Base-by-base conservation (phyloP, 768 basidiomycete species). In the Macrolepiota fuliginosa region DNA sequence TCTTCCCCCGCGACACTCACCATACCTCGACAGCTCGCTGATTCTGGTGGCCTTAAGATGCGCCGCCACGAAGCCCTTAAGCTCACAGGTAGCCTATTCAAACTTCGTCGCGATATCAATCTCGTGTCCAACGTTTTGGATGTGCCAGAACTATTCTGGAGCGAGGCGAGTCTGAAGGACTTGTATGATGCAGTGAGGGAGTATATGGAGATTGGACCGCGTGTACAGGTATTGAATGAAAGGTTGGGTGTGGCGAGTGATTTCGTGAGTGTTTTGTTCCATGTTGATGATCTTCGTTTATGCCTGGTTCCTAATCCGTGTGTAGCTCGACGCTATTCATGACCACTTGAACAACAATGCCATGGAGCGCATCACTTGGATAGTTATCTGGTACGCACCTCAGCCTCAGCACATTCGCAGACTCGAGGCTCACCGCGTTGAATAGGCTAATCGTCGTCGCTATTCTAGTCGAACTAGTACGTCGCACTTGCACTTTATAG, bases 131-230 rank as follows among this genome's bases (percentile, higher is more conserved):
- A 96, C 68, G 93, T 98, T 32, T 81, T 98, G 1, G 96, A 98
- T 69, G 89, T 93, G 4, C 95, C 95, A 0, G 94, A 95, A 69
- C 75, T 98, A 50, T 98, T 98, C 73, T 97, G 95, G 96, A 89
- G 87, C 55, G 95, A 96, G 70, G 94, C 94, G 11, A 94, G 90
- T 65, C 75, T 96, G 66, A 90, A 91, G 68, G 90, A 87, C 29
- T 73, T 98, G 37, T 98, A 98, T 69, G 92, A 94, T 66, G 94
- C 94, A 0, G 94, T 96, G 51, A 79, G 94, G 60, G 95, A 95
- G 66, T 98, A 98, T 69, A 93, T 97, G 83, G 96, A 98, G 73
- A 94, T 97, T 56, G 86, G 84, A 37, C 85, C 81, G 3, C 74
- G 96, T 37, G 94, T 96, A 32, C 84, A 89, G 70, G 90, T 88